These are phyloP conservation scores for Sistotremastrum niveocremeum DNA, from an alignment of 768 basidiomycete genomes.

Conservation along the genomic window DNA sequence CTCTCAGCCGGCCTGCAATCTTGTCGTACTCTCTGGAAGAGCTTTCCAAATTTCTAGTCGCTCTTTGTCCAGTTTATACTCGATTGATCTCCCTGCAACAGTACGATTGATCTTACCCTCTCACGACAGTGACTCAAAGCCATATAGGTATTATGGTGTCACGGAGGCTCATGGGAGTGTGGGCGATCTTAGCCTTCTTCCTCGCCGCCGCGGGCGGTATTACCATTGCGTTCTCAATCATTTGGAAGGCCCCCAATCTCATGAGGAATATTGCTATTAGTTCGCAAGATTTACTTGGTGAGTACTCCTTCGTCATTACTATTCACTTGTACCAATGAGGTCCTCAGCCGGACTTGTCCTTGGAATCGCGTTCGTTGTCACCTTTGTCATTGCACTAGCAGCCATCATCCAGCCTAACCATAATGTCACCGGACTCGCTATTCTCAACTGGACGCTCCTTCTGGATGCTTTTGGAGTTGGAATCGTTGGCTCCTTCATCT, in stretches of 20 bases:
- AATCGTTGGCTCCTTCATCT: constrained; percentile 57
- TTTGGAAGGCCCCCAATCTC: constrained; percentile 57
- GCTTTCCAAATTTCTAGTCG: not conserved
- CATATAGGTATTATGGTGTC: constrained; percentile 47
- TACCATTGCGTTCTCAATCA: constrained; percentile 50
- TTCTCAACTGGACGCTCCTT: constrained; percentile 67
- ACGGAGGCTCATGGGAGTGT: constrained; percentile 51
- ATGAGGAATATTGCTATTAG: constrained; percentile 63
- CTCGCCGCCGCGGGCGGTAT: constrained; percentile 60
- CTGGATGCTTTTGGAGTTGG: constrained; percentile 46
- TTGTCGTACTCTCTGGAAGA: not conserved
- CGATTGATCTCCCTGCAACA: not conserved
- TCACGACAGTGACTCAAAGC: not conserved
- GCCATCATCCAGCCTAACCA: constrained; percentile 62
- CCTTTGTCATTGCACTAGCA: constrained; percentile 55
- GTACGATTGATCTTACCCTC: not conserved
- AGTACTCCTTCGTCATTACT: constrained; percentile 12
- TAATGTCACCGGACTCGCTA: constrained; percentile 52
- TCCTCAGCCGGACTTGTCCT: constrained; percentile 52
- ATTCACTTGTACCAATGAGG: constrained; percentile 1
- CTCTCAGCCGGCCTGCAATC: constrained; percentile 5
- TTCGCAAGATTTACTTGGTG: constrained; percentile 44
- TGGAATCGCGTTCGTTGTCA: constrained; percentile 51
- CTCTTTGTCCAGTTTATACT: constrained; percentile 9
- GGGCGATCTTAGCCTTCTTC: constrained; percentile 56